Percentiles rank a stretch among this genome's conserved stretches.
Evolutionary conservation across 345 rosid genomes (phyloP).

Genomic region (Kandelia obovata): DNA sequence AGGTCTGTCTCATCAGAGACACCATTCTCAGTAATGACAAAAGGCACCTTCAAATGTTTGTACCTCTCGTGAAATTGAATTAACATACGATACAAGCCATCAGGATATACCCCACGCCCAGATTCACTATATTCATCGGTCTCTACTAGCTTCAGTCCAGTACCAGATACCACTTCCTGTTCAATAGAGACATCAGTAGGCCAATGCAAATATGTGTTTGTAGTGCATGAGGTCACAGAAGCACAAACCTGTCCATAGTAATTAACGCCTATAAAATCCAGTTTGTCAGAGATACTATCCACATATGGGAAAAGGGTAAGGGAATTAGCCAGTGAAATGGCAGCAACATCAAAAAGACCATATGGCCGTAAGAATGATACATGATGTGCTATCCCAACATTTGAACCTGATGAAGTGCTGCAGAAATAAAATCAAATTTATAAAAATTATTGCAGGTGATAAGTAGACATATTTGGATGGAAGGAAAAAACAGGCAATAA

Average conservation of each 20-base stretch:
- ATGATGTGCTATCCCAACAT: constrained; percentile 88
- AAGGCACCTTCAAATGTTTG: constrained; percentile 71
- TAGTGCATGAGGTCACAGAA: neutral
- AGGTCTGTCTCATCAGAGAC: constrained; percentile 82
- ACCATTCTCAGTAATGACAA: constrained; percentile 84
- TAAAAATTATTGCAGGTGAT: neutral
- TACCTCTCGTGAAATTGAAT: constrained; percentile 79
- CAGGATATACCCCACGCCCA: constrained; percentile 95
- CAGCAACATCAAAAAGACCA: constrained; percentile 83
- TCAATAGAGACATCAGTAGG: constrained; percentile 16
- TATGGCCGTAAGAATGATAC: constrained; percentile 89
- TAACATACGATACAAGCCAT: constrained; percentile 75
- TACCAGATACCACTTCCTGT: constrained; percentile 83
- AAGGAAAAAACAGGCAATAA: neutral
- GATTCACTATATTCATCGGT: constrained; percentile 97
- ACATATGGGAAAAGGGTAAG: constrained; percentile 68
- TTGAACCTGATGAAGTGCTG: constrained; percentile 30
- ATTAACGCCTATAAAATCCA: constrained; percentile 91
- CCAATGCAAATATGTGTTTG: neutral
- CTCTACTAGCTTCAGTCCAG: constrained; percentile 82
- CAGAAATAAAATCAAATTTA: constrained; percentile 4
- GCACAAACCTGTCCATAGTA: constrained; percentile 84
- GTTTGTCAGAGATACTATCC: constrained; percentile 64
- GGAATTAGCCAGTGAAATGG: constrained; percentile 69
- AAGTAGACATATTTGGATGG: neutral